Evolutionary conservation across 2,329 filamentous ascomycete genomes (phyloP).

Genomic region (Chalaropsis thielavioides): DNA sequence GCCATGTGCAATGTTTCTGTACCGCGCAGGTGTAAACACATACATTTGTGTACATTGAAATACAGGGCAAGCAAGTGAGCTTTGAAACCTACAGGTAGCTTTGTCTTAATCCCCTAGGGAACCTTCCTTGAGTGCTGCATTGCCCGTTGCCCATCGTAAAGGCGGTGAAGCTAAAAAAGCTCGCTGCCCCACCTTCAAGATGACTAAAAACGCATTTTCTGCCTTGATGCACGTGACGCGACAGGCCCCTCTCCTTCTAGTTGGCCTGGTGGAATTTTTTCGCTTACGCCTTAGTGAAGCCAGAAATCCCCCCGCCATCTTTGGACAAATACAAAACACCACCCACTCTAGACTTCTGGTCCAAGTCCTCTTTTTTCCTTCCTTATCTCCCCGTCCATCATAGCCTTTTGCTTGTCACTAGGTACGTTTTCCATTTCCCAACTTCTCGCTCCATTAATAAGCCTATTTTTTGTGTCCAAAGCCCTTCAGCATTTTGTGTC

Average conservation of each 20-base stretch:
- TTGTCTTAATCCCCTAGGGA: slow-evolving; percentile 8
- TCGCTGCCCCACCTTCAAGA: slow-evolving; percentile 11
- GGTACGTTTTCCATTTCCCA: slow-evolving; percentile 7
- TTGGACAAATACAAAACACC: slow-evolving; percentile 18
- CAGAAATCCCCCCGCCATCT: slow-evolving; percentile 17
- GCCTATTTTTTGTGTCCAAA: not conserved
- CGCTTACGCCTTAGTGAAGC: slow-evolving; percentile 14
- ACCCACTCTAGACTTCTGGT: slow-evolving; percentile 16
- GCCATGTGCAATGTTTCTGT: not conserved
- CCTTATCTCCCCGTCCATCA: slow-evolving; percentile 14
- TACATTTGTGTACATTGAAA: slow-evolving; percentile 1
- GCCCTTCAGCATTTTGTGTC: not conserved
- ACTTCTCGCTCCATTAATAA: not conserved
- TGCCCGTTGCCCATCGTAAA: not conserved
- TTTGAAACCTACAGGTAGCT: not conserved
- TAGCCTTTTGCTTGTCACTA: slow-evolving; percentile 17
- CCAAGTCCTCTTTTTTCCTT: slow-evolving; percentile 17
- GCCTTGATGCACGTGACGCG: slow-evolving; percentile 15
- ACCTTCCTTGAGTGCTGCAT: not conserved
- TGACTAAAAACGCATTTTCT: slow-evolving; percentile 16
- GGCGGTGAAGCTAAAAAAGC: slow-evolving; percentile 4
- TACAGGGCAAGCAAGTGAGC: not conserved
- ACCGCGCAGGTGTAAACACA: not conserved
- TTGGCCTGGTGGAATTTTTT: slow-evolving; percentile 15
- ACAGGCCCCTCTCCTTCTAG: slow-evolving; percentile 11